Evolutionary conservation across 1,284 basidiomycete genomes (phyloP), one percentile per base, ranked within the genome.

Genomic region (Ceratobasidium sp.): DNA sequence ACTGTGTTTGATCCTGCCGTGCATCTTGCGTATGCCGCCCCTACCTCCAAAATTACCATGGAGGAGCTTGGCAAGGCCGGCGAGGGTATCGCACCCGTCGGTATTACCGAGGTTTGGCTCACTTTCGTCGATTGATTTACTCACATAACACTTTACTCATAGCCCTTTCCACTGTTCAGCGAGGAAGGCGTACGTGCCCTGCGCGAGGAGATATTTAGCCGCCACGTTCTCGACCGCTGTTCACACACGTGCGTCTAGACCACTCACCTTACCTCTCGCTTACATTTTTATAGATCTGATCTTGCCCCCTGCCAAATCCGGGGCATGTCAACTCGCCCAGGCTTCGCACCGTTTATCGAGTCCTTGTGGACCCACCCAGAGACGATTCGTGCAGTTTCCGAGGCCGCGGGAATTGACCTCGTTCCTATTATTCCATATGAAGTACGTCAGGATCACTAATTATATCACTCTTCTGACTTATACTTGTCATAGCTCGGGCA

Each of bases 401-500:
- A 80, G 22, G 79, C 79, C 1, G 79, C 79, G 2, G 79, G 79
- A 8, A 76, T 79, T 27, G 79, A 80, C 2, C 75, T 80, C 1
- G 76, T 79, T 4, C 76, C 78, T 41, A 75, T 74, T 22, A 75
- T 77, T 71, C 73, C 73, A 19, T 71, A 77, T 8, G 61, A 74
- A 39, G 75, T 74, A 19, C 22, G 58, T 34, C 16, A 14, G 13
- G 0, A 22, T 48, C 19, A 29, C 27, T 9, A 29, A 11, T 1
- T 43, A 5, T 51, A 11, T 1, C 11, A 46, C 27, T 16, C 11
- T 22, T 61, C 31, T 39, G 8, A 34, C 49, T 2, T 22, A 41
- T 11, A 13, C 2, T 1, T 19, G 11, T 11, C 37, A n/a, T 43
- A 77, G 65, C 65, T 76, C 13, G 74, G 75, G 19, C 68, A 76